These are phyloP conservation scores for Narthecium ossifragum DNA, from an alignment of 106 monocot genomes.

Conservation along the genomic window DNA sequence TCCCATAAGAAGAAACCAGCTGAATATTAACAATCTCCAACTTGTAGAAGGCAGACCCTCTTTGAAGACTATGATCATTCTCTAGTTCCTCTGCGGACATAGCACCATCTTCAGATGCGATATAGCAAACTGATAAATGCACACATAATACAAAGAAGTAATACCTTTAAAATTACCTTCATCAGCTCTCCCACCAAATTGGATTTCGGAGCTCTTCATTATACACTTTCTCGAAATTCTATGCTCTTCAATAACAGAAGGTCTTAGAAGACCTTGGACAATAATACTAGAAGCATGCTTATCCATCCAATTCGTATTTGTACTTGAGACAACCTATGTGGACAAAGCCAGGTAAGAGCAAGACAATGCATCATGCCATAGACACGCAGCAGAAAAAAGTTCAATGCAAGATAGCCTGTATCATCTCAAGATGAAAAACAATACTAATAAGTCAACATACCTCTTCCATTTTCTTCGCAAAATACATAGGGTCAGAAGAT, in stretches of 20 bases:
- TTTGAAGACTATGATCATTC: slow-evolving; percentile 29
- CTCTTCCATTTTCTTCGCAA: slow-evolving; percentile 75
- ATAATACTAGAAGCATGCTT: slow-evolving; percentile 70
- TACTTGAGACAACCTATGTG: slow-evolving; percentile 48
- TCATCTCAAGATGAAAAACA: too few relatives aligned
- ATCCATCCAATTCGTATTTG: slow-evolving; percentile 66
- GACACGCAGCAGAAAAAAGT: too few relatives aligned
- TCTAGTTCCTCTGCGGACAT: slow-evolving; percentile 28
- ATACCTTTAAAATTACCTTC: slow-evolving; percentile 17
- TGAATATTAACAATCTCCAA: slow-evolving; percentile 76
- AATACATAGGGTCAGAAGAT: slow-evolving; percentile 78
- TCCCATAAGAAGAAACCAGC: slow-evolving; percentile 69
- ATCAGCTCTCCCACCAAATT: slow-evolving; percentile 1
- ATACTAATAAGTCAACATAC: too few relatives aligned
- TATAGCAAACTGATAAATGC: neutral
- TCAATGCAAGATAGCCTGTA: neutral
- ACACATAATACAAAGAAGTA: too few relatives aligned
- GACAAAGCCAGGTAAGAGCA: neutral
- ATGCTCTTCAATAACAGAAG: slow-evolving; percentile 57
- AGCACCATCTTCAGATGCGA: slow-evolving; percentile 3
- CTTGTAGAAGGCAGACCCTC: slow-evolving; percentile 61
- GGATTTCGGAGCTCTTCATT: too few relatives aligned
- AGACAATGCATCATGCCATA: neutral
- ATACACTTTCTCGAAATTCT: slow-evolving; percentile 24
- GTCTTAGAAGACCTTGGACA: slow-evolving; percentile 74